Base-by-base conservation (phyloP, 805 yeast genomes). In the Cyberlindnera euphorbiiphila region DNA sequence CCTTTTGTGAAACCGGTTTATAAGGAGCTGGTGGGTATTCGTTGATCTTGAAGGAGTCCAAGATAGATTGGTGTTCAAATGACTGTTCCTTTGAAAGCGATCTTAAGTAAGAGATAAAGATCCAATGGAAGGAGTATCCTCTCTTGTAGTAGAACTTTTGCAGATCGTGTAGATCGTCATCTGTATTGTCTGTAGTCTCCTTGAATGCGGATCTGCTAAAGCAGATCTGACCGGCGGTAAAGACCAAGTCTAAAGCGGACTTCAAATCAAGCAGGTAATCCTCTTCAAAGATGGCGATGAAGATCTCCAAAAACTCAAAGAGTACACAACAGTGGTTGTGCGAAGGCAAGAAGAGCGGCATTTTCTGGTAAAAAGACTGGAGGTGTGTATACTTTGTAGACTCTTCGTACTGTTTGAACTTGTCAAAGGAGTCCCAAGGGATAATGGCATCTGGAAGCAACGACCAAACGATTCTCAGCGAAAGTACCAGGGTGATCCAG, bases 211-310 rank as follows among this genome's bases (percentile, higher is more conserved):
- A 52, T 32, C 60, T 56, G 14, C 50, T 47, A 44, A 63, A 62
- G 32, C 66, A 61, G 20, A 63, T 55, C 29, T 60, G 62, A 13
- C 64, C 63, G 19, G 66, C 66, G 23, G 65, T 57, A 41, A 60
- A 57, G 4, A 62, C 49, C 34, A 62, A 35, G 29, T 63, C 66
- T 41, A 53, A 32, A 9, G 61, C 60, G 20, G 46, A 43, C 16
- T 51, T 55, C 32, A 53, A 32, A 33, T 61, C 62, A 13, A 61
- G 44, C 29, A 60, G 47, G 34, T 56, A 57, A 18, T 60, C 59
- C 29, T 59, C 56, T 13, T 55, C 51, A 33, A 60, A 56, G n/a
- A 60, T 51, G 8, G 54, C 37, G 13, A 62, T 49, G 24, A 64
- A 42, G 22, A 62, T 51, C 33, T 64, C 68, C 34, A 65, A 43